These are phyloP conservation scores for Geosmithia flava DNA, from an alignment of 2,329 filamentous ascomycete genomes.

Conservation along the genomic window DNA sequence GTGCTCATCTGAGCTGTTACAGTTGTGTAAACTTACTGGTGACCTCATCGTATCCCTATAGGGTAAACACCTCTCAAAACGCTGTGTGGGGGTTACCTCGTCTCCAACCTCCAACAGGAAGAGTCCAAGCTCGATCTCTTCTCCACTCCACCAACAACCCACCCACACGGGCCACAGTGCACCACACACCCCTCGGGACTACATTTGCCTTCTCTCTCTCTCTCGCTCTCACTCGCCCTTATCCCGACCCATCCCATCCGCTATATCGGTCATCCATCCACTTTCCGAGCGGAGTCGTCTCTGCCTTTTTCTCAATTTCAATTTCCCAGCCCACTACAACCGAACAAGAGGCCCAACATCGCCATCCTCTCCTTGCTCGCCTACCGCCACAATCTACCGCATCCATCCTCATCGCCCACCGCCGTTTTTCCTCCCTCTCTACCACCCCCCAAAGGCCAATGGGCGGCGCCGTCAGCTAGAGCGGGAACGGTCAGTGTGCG, in stretches of 20 bases:
- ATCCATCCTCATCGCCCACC: neutral
- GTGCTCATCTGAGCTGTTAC: too few relatives aligned
- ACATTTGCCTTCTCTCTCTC: neutral
- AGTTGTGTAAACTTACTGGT: too few relatives aligned
- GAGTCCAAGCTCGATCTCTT: neutral
- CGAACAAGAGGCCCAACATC: neutral
- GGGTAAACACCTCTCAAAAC: too few relatives aligned
- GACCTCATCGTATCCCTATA: too few relatives aligned
- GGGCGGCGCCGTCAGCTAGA: constrained; percentile 43
- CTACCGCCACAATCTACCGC: neutral
- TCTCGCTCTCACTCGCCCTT: neutral
- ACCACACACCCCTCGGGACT: neutral
- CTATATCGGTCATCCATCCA: neutral
- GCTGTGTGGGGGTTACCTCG: too few relatives aligned
- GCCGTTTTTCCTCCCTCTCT: neutral
- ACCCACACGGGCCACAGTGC: neutral
- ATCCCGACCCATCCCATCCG: neutral
- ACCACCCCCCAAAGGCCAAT: constrained; percentile 28
- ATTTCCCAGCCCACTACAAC: neutral
- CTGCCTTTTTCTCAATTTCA: neutral
- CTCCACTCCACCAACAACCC: neutral
- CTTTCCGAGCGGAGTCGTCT: neutral
- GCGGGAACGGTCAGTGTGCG: constrained; percentile 41
- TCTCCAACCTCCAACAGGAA: too few relatives aligned
- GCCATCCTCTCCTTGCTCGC: neutral